Conservation (phyloP, 345 rosid species). For the Cardamine occulta region DNA sequence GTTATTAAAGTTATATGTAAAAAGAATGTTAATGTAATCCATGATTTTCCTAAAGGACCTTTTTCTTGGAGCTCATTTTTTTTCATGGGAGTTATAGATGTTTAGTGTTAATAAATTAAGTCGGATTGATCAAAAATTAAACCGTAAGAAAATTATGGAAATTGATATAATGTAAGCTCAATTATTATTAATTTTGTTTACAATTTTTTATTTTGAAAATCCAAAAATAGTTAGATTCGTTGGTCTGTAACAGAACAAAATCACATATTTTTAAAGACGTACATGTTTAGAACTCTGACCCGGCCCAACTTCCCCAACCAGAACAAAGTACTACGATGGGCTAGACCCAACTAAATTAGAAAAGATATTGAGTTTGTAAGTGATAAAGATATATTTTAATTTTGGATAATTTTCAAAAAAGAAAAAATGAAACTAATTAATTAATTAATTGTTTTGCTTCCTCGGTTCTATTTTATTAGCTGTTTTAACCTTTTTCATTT, state of each 20-base stretch:
- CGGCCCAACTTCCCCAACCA: neutral
- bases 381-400: neutral
- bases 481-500: too few species aligned
- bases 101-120: neutral
- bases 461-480: too few species aligned
- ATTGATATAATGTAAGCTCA: neutral
- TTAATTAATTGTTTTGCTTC: too few species aligned
- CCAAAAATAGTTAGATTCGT: neutral
- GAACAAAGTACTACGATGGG: neutral
- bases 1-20: constrained; percentile 4
- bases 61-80: neutral
- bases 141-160: neutral
- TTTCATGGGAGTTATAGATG: neutral
- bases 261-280: neutral
- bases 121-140: neutral
- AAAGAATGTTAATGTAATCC: neutral
- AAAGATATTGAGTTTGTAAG: neutral
- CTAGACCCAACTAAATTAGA: neutral
- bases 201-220: too few species aligned
- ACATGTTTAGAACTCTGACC: neutral
- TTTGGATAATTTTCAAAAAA: neutral
- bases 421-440: neutral
- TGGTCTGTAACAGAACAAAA: neutral
- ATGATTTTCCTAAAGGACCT: neutral
- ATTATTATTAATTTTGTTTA: too few species aligned